Base-by-base conservation (phyloP, 2,329 filamentous ascomycete species). In the Zymoseptoria pseudotritici region DNA sequence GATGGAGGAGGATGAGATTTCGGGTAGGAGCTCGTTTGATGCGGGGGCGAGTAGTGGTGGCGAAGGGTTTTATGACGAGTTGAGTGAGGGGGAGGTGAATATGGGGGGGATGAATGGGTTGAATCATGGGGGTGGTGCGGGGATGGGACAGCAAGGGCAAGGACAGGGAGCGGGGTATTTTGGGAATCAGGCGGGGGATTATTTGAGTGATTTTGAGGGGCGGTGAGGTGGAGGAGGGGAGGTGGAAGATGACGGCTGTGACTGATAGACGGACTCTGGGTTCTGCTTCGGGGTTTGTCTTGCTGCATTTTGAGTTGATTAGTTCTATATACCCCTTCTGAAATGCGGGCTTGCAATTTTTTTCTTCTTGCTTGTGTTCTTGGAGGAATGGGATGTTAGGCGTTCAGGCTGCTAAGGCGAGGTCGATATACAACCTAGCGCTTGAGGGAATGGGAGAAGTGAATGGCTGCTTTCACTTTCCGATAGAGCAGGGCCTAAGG, bases 1-100 rank as follows among this genome's bases (percentile, higher is more conserved):
- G 0, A 66, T 71, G 10, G 66, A 81, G 6, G 85, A 85, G 19
- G 81, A 59, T 19, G 60, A 90, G 62, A 76, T 89, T n/a, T 90
- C 87, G 68, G 89, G 89, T 0, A 82, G 88, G 56, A 91, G 88
- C 65, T 91, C 88, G 65, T 94, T 93, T 68, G 91, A 95, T 70
- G 87, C 86, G 0, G 74, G 73, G 4, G 58, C 54, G 13, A 90
- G 87, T 59, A 89, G 79, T 55, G 82, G 82, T 51, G 81, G 80
- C 60, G 83, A 92, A 70, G 36, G 36, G 17, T 46, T 46, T 6
- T 89, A 88, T 59, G 87, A 89, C 53, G 88, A 91, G 20, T 52
- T 57, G 85, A 91, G 60, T 81, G 82, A 56, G 86, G 88, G 64
- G 68, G 72, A 72, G 54, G 69, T 72, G 62, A 65, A 62, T 50